Percentiles rank a stretch among this genome's conserved stretches.
These are phyloP conservation scores for Vitis hybrid DNA, from an alignment of 177 flowering plant genomes.

Conservation along the genomic window DNA sequence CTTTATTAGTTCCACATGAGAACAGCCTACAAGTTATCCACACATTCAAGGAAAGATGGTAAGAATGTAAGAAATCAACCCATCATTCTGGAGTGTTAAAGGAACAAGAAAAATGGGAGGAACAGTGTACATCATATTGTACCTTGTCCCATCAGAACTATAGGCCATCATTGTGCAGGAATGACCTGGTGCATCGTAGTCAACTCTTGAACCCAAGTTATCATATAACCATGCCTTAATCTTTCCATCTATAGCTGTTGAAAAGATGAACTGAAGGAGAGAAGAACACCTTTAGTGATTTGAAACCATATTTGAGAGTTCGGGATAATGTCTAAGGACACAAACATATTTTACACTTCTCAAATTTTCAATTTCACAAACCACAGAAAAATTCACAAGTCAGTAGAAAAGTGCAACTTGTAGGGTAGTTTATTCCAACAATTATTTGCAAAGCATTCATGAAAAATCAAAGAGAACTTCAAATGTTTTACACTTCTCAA, in stretches of 20 bases:
- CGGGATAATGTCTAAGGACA: neutral
- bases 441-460: too few relatives aligned
- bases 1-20: conserved; percentile 58
- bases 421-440: too few relatives aligned
- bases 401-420: too few relatives aligned
- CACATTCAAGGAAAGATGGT: neutral
- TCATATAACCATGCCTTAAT: conserved; percentile 45
- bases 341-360: neutral
- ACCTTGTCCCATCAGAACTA: conserved; percentile 44
- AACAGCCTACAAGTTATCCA: conserved; percentile 36
- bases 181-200: conserved; percentile 37
- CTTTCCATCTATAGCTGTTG: conserved; percentile 40
- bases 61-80: conserved; percentile 1
- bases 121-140: neutral
- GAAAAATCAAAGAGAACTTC: too few relatives aligned
- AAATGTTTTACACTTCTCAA: too few relatives aligned
- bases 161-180: conserved; percentile 37
- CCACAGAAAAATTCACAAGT: too few relatives aligned
- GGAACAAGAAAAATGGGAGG: neutral
- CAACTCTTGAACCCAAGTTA: conserved; percentile 32
- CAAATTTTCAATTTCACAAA: too few relatives aligned
- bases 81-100: neutral
- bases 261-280: conserved; percentile 29
- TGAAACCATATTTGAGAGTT: neutral
- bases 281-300: neutral